Evolutionary conservation across 176 grass and related monocot species (phyloP).

Genomic region (Stipa capillata): DNA sequence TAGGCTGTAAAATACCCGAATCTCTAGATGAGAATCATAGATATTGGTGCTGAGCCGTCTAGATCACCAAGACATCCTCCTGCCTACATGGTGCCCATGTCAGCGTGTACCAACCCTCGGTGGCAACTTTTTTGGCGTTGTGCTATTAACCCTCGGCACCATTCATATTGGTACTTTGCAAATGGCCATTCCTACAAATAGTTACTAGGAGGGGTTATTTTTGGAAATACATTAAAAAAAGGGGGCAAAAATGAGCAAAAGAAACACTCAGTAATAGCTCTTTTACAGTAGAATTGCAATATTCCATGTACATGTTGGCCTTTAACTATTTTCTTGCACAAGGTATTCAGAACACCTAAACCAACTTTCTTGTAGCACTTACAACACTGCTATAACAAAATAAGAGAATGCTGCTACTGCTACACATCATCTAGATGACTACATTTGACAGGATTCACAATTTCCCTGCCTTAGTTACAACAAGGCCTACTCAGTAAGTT

Average conservation of each 20-base stretch:
- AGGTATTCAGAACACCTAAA: not conserved
- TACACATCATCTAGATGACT: not conserved
- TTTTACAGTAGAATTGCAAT: not conserved
- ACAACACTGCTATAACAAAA: not conserved
- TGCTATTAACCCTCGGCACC: no score
- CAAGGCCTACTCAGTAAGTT: not conserved
- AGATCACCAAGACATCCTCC: no score
- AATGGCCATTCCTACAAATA: no score
- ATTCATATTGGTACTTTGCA: no score
- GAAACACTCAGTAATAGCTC: not conserved
- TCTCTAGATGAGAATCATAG: no score
- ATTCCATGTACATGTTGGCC: not conserved
- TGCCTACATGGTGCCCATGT: no score
- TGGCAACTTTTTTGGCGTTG: no score
- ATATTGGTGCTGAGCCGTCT: no score
- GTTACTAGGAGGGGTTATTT: no score
- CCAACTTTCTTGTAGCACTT: not conserved
- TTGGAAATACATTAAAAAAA: no score
- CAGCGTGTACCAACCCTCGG: no score
- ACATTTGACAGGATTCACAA: not conserved
- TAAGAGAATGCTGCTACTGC: not conserved
- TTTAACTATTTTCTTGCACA: not conserved
- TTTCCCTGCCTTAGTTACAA: not conserved
- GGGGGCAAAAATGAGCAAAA: not conserved
- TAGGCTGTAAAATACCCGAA: no score